phyloP scores from a whole-genome alignment of 2,329 filamentous ascomycete genomes.

The Colletotrichum higginsianum region DNA sequence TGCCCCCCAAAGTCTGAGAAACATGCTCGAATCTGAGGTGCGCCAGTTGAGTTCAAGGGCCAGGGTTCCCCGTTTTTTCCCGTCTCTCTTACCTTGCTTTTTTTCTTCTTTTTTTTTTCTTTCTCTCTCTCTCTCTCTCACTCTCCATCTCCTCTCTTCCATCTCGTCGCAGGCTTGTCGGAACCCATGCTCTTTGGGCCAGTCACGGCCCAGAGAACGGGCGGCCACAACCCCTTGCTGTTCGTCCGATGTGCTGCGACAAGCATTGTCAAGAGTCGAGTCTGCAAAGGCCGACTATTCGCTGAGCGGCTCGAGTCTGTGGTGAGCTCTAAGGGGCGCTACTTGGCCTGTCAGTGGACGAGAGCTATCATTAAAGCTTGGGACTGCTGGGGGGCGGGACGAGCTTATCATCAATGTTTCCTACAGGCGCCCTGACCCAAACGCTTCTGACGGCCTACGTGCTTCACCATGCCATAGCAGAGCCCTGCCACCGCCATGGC shows the following conservation, averaged over 20 bases:
- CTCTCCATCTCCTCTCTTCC: no score
- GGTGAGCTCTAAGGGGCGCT: constrained; percentile 19
- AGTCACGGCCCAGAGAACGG: constrained; percentile 39
- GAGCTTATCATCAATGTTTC: constrained; percentile 31
- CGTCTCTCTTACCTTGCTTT: constrained; percentile 1
- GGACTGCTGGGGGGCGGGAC: constrained; percentile 31
- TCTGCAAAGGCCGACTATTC: constrained; percentile 11
- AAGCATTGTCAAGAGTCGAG: constrained; percentile 34
- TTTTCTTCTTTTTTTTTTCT: no score
- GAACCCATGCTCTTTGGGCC: constrained; percentile 35
- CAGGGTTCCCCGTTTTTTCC: constrained; percentile 26
- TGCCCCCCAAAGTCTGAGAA: constrained; percentile 29
- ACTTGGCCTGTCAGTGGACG: constrained; percentile 35
- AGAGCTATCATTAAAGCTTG: constrained; percentile 32
- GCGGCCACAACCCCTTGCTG: constrained; percentile 22
- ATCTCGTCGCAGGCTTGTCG: constrained; percentile 37
- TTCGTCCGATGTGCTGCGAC: constrained; percentile 44
- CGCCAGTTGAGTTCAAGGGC: constrained; percentile 25
- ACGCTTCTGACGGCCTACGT: constrained; percentile 40
- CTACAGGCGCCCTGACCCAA: constrained; percentile 28
- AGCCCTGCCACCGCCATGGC: constrained; percentile 29
- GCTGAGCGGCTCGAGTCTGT: constrained; percentile 26
- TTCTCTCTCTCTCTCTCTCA: no score
- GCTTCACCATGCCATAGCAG: constrained; percentile 40
- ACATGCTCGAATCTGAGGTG: constrained; percentile 25